Base-by-base conservation (phyloP, 805 yeast species). In the Tetrapisispora phaffii region DNA sequence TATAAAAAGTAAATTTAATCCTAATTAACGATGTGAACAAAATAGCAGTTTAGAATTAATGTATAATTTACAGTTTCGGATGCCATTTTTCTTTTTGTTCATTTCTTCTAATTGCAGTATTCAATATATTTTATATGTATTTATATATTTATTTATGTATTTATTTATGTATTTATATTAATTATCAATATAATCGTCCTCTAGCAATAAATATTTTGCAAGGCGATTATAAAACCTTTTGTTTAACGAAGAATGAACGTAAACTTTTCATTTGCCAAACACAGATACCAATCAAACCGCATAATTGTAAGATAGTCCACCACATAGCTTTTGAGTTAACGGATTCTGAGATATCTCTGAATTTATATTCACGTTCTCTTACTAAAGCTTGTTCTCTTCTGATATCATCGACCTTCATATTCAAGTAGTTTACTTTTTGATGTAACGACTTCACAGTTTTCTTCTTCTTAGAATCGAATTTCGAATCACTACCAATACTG, bases 181-280 rank as follows among this genome's bases (percentile, higher is more conserved):
- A 10, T 28, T 28, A n/a, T 28, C 13, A n/a, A 3, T 7, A 28
- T 28, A 6, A 28, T 9, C n/a, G 10, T 12, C 4, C 6, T 28
- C 31, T 28, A 28, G 13, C 15, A n/a, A n/a, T n/a, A n/a, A n/a
- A n/a, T n/a, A n/a, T n/a, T n/a, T n/a, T n/a, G n/a, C n/a, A n/a
- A n/a, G n/a, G n/a, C n/a, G 33, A 37, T 49, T 58, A 62, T 44
- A 65, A 56, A 34, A 68, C 68, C 63, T 83, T 83, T 66, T 83
- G 89, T 63, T 83, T 83, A 52, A 82, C 88, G 56, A 83, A 83
- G 70, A 81, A 83, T 16, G 82, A 69, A 69, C 82, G 78, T 68
- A 83, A 73, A 59, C 82, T 86, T 46, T 76, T 76, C 64, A 83
- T 67, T 67, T 83, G 93, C 78, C 84, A 82, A 40, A 74, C 71